Conservation (phyloP, 768 basidiomycete genomes). For the Dictyophora rubrovolvata region DNA sequence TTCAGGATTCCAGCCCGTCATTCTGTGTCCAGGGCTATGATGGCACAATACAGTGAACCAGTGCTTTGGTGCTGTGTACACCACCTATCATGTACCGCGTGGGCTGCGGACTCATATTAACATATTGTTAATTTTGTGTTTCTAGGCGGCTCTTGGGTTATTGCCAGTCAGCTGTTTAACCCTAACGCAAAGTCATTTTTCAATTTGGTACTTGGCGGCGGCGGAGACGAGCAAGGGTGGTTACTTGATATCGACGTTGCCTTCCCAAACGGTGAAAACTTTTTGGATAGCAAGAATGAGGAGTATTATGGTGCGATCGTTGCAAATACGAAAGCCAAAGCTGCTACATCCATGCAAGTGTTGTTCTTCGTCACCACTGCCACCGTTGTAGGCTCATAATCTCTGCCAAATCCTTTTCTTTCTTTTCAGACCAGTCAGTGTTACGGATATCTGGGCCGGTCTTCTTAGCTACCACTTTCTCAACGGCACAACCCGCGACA, state of each 20-base stretch:
- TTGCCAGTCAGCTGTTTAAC: slow-evolving; percentile 53
- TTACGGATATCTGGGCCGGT: slow-evolving; percentile 55
- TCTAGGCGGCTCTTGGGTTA: slow-evolving; percentile 58
- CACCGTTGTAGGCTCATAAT: not conserved
- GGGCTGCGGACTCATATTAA: too few species aligned
- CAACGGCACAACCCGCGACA: slow-evolving; percentile 46
- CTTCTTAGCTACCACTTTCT: slow-evolving; percentile 67
- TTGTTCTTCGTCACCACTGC: not conserved
- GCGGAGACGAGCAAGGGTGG: slow-evolving; percentile 38
- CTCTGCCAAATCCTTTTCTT: too few species aligned
- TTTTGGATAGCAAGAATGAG: slow-evolving; percentile 38
- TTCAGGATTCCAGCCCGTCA: slow-evolving; percentile 3
- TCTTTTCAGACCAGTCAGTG: slow-evolving; percentile 30
- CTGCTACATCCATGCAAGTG: slow-evolving; percentile 41
- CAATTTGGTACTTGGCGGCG: slow-evolving; percentile 50
- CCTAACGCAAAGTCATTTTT: slow-evolving; percentile 43
- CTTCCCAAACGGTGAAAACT: slow-evolving; percentile 40
- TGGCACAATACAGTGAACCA: too few species aligned
- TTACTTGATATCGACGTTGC: slow-evolving; percentile 45
- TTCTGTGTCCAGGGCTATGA: not conserved
- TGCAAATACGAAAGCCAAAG: slow-evolving; percentile 47
- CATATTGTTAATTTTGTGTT: not conserved
- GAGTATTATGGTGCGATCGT: slow-evolving; percentile 44
- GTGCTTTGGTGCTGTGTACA: too few species aligned
- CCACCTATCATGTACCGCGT: too few species aligned